Conservation (phyloP, 176 grass and related monocot genomes). For the Miscanthus lutarioriparius region DNA sequence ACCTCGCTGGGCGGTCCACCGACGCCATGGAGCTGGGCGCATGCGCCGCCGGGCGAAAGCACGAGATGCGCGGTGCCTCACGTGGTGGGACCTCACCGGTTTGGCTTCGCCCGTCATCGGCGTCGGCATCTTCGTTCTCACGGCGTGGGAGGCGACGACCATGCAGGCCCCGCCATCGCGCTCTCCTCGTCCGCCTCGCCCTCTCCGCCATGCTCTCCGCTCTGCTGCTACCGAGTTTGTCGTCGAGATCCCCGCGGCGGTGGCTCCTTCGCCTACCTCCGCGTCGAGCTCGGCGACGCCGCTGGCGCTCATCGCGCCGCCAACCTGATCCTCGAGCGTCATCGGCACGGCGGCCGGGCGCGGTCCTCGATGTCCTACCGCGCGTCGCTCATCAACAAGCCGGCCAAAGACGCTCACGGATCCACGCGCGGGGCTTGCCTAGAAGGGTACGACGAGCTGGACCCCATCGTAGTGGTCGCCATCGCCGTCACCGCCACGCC, state of each 20-base stretch:
- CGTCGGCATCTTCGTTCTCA: conserved; percentile 92
- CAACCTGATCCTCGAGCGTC: conserved; percentile 87
- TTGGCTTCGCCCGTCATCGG: conserved; percentile 92
- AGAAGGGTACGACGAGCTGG: conserved; percentile 74
- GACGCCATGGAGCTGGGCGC: conserved; percentile 62
- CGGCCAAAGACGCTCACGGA: conserved; percentile 47
- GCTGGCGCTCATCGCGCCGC: conserved; percentile 85
- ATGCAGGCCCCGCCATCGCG: conserved; percentile 86
- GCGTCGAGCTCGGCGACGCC: conserved; percentile 86
- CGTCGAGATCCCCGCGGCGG: conserved; percentile 86
- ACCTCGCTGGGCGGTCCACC: conserved; percentile 64
- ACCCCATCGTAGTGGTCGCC: conserved; percentile 68
- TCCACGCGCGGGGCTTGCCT: conserved; percentile 45
- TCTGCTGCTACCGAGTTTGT: conserved; percentile 97
- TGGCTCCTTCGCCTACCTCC: conserved; percentile 84
- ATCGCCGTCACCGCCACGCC: conserved; percentile 58
- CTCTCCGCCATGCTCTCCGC: conserved; percentile 90
- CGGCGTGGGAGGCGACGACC: conserved; percentile 69
- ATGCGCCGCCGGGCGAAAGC: conserved; percentile 64
- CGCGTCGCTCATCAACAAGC: conserved; percentile 62
- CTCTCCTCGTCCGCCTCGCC: conserved; percentile 68
- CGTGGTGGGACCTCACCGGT: conserved; percentile 96
- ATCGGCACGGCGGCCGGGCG: conserved; percentile 66
- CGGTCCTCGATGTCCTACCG: conserved; percentile 86
- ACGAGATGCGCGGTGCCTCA: conserved; percentile 90